Percentiles rank a stretch among this genome's conserved stretches.
Evolutionary conservation across 78 protist species (phyloP).

Genomic region (Protostelium mycophagum): DNA sequence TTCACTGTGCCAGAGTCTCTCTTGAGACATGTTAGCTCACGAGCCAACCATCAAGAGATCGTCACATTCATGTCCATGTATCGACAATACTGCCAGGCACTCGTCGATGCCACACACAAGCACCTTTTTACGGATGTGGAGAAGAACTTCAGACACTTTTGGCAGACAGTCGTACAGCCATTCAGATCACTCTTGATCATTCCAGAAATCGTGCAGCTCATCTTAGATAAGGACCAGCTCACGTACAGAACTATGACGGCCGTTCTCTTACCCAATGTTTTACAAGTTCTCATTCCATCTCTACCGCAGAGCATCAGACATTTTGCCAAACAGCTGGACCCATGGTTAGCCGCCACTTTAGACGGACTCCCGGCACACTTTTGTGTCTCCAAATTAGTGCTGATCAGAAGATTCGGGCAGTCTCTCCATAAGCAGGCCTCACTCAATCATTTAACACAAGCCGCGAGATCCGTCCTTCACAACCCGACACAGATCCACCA

Average conservation of each 20-base stretch:
- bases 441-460: constrained; percentile 28
- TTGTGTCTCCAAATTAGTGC: not conserved
- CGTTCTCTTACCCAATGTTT: constrained; percentile 10
- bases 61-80: not conserved
- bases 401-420: constrained; percentile 3
- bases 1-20: not conserved
- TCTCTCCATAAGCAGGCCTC: constrained; percentile 18
- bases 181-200: not conserved
- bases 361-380: not conserved
- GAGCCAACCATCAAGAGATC: not conserved
- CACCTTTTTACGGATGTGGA: not conserved
- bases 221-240: not conserved
- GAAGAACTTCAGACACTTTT: not conserved
- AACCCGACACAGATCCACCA: constrained; percentile 12
- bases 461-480: constrained; percentile 16
- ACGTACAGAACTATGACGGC: not conserved
- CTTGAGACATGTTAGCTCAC: not conserved
- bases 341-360: constrained; percentile 16
- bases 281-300: not conserved
- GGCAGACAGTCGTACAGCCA: not conserved
- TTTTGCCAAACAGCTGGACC: constrained; percentile 21
- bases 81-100: not conserved
- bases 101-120: constrained; percentile 1
- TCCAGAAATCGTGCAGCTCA: not conserved
- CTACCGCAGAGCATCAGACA: constrained; percentile 19